Conservation (phyloP, 2,329 filamentous ascomycete genomes). For the Chaetothyriales sp. region DNA sequence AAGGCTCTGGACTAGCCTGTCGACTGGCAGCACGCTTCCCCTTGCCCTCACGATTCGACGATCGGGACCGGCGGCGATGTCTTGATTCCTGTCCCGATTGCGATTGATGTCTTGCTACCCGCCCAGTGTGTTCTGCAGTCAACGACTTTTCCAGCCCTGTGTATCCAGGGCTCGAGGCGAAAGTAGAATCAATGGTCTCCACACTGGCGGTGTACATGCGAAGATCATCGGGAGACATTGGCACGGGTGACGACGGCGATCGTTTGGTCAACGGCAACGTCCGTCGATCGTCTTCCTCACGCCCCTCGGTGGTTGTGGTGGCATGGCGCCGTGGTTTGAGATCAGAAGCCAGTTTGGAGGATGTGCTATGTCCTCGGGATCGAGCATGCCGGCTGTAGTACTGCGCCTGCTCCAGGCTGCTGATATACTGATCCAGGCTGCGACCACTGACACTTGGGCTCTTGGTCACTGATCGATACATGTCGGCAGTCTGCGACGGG, state of each 20-base stretch:
- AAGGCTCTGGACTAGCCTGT: conserved; percentile 26
- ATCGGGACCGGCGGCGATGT: conserved; percentile 26
- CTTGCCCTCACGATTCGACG: conserved; percentile 19
- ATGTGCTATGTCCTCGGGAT: conserved; percentile 29
- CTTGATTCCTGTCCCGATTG: conserved; percentile 5
- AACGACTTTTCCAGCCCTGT: conserved; percentile 14
- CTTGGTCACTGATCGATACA: conserved; percentile 35
- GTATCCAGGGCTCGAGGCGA: conserved; percentile 27
- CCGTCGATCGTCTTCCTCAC: conserved; percentile 51
- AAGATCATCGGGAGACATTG: conserved; percentile 85
- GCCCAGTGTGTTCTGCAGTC: conserved; percentile 8
- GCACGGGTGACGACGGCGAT: conserved; percentile 81
- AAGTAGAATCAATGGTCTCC: conserved; percentile 37
- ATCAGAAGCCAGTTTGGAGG: conserved; percentile 10
- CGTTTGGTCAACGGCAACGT: conserved; percentile 65
- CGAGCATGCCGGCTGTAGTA: conserved; percentile 44
- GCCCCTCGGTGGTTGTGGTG: conserved; percentile 47
- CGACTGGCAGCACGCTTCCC: conserved; percentile 25
- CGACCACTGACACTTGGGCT: conserved; percentile 49
- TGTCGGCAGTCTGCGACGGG: conserved; percentile 28
- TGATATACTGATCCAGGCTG: conserved; percentile 72
- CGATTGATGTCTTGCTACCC: background rate
- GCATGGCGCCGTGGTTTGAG: background rate
- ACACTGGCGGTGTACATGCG: conserved; percentile 31
- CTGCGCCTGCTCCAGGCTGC: conserved; percentile 66